Conservation (phyloP, 1,284 basidiomycete genomes). For the Trichosporon sp. region DNA sequence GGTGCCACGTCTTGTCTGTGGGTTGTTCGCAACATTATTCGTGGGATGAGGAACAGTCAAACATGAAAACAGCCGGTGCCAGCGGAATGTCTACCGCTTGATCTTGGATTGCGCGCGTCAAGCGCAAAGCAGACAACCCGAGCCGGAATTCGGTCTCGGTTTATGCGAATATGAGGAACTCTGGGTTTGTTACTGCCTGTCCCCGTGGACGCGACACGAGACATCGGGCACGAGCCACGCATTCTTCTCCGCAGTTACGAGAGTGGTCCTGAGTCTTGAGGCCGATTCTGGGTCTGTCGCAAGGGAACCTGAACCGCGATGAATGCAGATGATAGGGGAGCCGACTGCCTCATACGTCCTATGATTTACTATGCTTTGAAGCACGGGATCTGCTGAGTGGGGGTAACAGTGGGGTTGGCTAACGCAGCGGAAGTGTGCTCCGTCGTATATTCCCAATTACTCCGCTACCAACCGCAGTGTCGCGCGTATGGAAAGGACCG, state of each 20-base stretch:
- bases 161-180: not conserved
- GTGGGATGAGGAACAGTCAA: not conserved
- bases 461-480: not conserved
- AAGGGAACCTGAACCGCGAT: not conserved
- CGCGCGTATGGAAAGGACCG: not conserved
- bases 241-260: not conserved
- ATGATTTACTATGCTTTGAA: not conserved
- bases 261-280: not conserved
- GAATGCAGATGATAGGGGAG: not conserved
- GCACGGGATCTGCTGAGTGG: not conserved
- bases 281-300: not conserved
- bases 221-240: not conserved
- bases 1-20: not conserved
- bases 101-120: not conserved
- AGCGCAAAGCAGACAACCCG: not conserved
- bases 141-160: not conserved
- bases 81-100: not conserved
- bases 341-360: not conserved
- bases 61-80: not conserved
- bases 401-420: not conserved
- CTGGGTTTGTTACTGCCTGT: not conserved
- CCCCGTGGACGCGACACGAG: not conserved
- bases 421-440: not conserved
- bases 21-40: not conserved
- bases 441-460: not conserved